Evolutionary conservation across 2,329 filamentous ascomycete genomes (phyloP).

Genomic region (Botrytis fabae): DNA sequence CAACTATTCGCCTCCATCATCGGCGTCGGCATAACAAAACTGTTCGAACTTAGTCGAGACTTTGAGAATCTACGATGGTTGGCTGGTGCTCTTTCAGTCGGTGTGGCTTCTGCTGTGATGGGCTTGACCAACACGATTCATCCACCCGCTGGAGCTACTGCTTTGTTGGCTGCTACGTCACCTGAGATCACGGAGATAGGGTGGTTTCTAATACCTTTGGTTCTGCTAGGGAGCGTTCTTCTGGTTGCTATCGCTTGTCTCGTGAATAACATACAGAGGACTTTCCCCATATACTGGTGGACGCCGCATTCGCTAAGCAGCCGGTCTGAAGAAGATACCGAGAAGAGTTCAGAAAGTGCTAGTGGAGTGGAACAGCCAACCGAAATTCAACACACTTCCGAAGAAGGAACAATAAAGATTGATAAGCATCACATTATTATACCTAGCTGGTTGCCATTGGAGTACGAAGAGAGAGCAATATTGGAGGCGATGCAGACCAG

Average conservation of each 20-base stretch:
- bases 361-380: not conserved
- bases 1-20: constrained; percentile 63
- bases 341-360: constrained; percentile 3
- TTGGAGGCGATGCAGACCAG: constrained; percentile 31
- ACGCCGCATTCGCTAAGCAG: not conserved
- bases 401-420: constrained; percentile 25
- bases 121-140: constrained; percentile 70
- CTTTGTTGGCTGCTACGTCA: constrained; percentile 65
- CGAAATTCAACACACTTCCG: not conserved
- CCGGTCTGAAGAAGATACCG: constrained; percentile 10
- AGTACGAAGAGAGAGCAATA: constrained; percentile 30
- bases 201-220: constrained; percentile 67
- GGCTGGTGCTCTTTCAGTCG: constrained; percentile 65
- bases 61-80: constrained; percentile 60
- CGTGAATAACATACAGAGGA: constrained; percentile 65
- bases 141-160: constrained; percentile 73
- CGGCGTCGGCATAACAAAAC: constrained; percentile 63
- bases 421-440: constrained; percentile 26
- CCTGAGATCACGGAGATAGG: constrained; percentile 55
- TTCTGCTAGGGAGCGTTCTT: constrained; percentile 59
- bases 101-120: constrained; percentile 64
- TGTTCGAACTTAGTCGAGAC: constrained; percentile 55
- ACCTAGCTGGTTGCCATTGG: constrained; percentile 32
- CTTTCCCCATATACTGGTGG: constrained; percentile 67
- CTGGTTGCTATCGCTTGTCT: constrained; percentile 64